Conservation (phyloP, 768 basidiomycete genomes). For the Naganishia randhawae region DNA sequence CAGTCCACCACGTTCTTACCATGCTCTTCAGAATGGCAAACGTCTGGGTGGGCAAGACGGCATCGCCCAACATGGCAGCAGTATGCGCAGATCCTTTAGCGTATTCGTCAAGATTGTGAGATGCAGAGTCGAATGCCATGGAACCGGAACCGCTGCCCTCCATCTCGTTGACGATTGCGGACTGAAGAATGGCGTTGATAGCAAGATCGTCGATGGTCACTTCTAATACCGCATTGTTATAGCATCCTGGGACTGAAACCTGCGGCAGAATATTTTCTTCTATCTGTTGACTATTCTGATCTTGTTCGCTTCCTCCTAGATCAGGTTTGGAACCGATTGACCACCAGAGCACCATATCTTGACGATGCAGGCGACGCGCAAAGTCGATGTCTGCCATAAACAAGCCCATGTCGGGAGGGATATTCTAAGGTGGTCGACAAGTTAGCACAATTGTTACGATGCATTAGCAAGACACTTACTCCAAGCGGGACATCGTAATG, state of each 20-base stretch:
- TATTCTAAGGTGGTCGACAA: constrained; percentile 54
- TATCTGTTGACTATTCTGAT: constrained; percentile 62
- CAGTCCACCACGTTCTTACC: constrained; percentile 85
- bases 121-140: constrained; percentile 88
- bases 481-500: constrained; percentile 92
- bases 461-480: constrained; percentile 31
- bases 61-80: constrained; percentile 80
- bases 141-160: constrained; percentile 85
- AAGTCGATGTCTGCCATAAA: constrained; percentile 84
- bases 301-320: constrained; percentile 87
- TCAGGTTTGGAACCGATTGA: constrained; percentile 83
- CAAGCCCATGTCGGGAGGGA: constrained; percentile 85
- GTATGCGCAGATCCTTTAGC: constrained; percentile 64
- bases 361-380: constrained; percentile 75
- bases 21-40: constrained; percentile 80
- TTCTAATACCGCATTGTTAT: constrained; percentile 88
- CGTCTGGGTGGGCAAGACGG: constrained; percentile 77
- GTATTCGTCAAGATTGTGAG: constrained; percentile 86
- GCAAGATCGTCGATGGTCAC: constrained; percentile 86
- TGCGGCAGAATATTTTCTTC: constrained; percentile 76
- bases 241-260: constrained; percentile 77
- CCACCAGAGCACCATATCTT: constrained; percentile 97
- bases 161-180: constrained; percentile 90
- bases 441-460: background rate
- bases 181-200: constrained; percentile 88